phyloP scores from a whole-genome alignment of 2,329 filamentous ascomycete species.

The Paramyrothecium roridum region DNA sequence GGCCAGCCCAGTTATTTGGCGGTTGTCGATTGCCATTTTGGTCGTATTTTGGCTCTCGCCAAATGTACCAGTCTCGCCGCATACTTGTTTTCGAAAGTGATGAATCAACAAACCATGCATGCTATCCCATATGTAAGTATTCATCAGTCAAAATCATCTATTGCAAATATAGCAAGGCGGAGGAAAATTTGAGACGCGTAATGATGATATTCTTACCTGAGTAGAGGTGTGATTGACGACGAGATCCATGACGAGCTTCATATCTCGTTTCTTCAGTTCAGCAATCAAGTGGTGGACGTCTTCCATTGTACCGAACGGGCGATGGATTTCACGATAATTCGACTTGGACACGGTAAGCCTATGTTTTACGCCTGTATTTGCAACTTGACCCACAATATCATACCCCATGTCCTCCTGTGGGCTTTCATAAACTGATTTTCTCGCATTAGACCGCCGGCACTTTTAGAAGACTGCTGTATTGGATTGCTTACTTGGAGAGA shows the following conservation, averaged over 20 bases:
- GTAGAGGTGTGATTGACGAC: slow-evolving; percentile 74
- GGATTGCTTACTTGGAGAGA: slow-evolving; percentile 45
- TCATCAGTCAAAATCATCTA: background rate
- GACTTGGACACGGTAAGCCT: slow-evolving; percentile 17
- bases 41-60: slow-evolving; percentile 43
- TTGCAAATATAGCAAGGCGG: no score
- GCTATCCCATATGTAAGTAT: slow-evolving; percentile 18
- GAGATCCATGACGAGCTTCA: slow-evolving; percentile 70
- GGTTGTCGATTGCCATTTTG: slow-evolving; percentile 58
- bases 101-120: slow-evolving; percentile 66
- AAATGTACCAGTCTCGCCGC: slow-evolving; percentile 64
- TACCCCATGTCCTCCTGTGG: slow-evolving; percentile 71
- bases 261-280: slow-evolving; percentile 55
- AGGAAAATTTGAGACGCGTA: no score
- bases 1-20: slow-evolving; percentile 62
- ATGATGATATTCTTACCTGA: slow-evolving; percentile 3
- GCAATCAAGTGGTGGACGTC: slow-evolving; percentile 62
- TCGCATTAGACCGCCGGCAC: no score
- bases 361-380: no score
- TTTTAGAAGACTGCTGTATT: background rate
- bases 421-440: slow-evolving; percentile 44
- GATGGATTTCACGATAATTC: slow-evolving; percentile 63
- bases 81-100: slow-evolving; percentile 55
- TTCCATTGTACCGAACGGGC: slow-evolving; percentile 62
- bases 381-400: slow-evolving; percentile 41